Conservation (phyloP, 2,329 filamentous ascomycete genomes). For the Fusarium begoniae region DNA sequence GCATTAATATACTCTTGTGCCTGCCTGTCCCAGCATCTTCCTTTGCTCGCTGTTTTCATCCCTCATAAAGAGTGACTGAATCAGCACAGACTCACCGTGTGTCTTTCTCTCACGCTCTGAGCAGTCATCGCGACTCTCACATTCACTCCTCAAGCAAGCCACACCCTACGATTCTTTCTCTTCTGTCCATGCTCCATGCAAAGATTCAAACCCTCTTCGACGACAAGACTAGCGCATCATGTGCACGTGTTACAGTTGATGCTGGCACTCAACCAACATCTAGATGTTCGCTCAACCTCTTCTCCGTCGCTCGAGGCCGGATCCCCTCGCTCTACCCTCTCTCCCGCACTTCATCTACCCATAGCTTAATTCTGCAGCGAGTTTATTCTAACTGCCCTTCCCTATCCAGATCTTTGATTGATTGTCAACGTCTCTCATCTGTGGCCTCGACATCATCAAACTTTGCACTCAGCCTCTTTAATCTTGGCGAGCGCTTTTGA, state of each 20-base stretch:
- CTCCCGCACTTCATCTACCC: constrained; percentile 15
- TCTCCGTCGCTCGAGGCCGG: not conserved
- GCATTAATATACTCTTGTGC: not conserved
- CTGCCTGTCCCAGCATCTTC: not conserved
- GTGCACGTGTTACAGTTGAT: constrained; percentile 6
- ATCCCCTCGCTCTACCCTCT: not conserved
- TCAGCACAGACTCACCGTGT: constrained; percentile 28
- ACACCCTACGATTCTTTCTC: not conserved
- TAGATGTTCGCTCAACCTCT: constrained; percentile 10
- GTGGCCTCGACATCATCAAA: constrained; percentile 34
- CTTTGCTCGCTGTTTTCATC: constrained; percentile 3
- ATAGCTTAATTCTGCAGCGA: not conserved
- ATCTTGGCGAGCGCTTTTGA: constrained; percentile 25
- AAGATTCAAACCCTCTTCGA: not conserved
- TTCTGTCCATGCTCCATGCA: not conserved
- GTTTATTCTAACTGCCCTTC: constrained; percentile 35
- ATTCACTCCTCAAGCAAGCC: constrained; percentile 30
- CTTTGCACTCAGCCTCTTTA: constrained; percentile 10
- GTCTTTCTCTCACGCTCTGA: not conserved
- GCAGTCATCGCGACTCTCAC: constrained; percentile 20
- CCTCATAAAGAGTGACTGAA: constrained; percentile 34
- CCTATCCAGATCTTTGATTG: constrained; percentile 35
- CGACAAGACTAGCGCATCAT: constrained; percentile 13
- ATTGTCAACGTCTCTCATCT: constrained; percentile 34
- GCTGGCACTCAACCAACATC: not conserved